Base-by-base conservation (phyloP, 2,329 filamentous ascomycete species). In the Rhinocladiella similis region DNA sequence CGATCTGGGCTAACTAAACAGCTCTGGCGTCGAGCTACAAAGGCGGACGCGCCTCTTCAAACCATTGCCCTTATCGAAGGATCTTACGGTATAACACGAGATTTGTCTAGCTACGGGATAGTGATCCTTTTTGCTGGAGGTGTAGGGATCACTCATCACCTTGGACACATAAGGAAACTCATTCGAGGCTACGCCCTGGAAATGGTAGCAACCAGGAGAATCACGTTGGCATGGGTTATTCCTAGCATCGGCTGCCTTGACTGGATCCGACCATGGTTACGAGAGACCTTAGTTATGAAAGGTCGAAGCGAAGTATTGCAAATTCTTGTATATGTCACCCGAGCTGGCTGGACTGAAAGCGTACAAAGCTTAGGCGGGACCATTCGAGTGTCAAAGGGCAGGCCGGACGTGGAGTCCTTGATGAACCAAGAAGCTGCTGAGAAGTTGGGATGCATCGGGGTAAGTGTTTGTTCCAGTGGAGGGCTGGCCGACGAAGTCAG, bases 71-170 rank as follows among this genome's bases (percentile, higher is more conserved):
- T 89, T 55, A 84, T 95, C 59, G 94, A 97, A 75, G 94, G 94
- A 0, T 93, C 94, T 0, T 97, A 97, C 70, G 87, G 85, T 3
- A 87, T 87, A 39, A 87, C 91, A 69, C 88, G 96, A 73, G 86
- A 85, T 59, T 86, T 97, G 63, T 87, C 91, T 72, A 97, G 92
- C 6, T 97, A 97, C 73, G 93, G 94, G 38, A 93, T 95, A 42
- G 86, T 87, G 43, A 83, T 99, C 61, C 86, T 99, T 54, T 91
- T 97, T 69, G 92, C 93, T 12, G 92, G 91, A 54, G 90, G 93
- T 56, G 91, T 94, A 5, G 94, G 94, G 60, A 97, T 99, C 74
- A 96, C 93, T 1, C 93, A 97, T 72, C 91, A 96, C 70, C 84
- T 97, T 27, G 90, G 91, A 35, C 96, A 95, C 71, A 82, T 97